phyloP scores from a whole-genome alignment of 176 grass and related monocot species.

The Areca catechu region DNA sequence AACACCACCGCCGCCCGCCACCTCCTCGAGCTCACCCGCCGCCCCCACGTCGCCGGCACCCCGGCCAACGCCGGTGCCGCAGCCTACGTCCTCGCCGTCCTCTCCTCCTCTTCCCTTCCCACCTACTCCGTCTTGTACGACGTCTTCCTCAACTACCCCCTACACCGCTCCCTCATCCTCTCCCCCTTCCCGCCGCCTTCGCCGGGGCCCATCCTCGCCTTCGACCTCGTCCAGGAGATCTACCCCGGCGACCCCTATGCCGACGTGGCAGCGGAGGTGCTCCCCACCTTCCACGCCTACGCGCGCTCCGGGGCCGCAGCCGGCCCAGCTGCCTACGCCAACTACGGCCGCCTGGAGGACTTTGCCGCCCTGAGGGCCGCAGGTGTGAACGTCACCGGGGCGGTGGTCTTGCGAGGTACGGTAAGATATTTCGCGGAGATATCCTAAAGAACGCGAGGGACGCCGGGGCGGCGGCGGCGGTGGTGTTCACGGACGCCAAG shows the following conservation, averaged over 20 bases:
- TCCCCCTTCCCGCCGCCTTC: slow-evolving; percentile 5
- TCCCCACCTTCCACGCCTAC: slow-evolving; percentile 86
- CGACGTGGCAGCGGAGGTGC: slow-evolving; percentile 22
- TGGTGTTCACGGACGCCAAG: slow-evolving; percentile 75
- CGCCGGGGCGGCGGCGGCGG: slow-evolving; percentile 55
- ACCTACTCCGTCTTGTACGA: slow-evolving; percentile 45
- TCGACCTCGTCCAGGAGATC: slow-evolving; percentile 53
- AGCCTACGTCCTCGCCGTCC: slow-evolving; percentile 23
- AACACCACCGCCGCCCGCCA: slow-evolving; percentile 74
- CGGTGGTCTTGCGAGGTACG: slow-evolving; percentile 63
- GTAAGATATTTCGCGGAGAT: slow-evolving; percentile 74
- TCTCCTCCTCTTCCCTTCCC: slow-evolving; percentile 43
- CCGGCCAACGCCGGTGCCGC: slow-evolving; percentile 34
- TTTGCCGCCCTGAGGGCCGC: slow-evolving; percentile 40
- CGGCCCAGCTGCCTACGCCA: slow-evolving; percentile 62
- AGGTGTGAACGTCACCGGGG: slow-evolving; percentile 59
- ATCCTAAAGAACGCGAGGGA: slow-evolving; percentile 54
- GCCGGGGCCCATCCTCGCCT: slow-evolving; percentile 2
- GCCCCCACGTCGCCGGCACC: slow-evolving; percentile 63
- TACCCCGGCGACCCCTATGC: slow-evolving; percentile 48
- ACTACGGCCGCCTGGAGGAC: slow-evolving; percentile 80
- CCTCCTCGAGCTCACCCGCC: slow-evolving; percentile 54
- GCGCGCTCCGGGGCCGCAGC: slow-evolving; percentile 49
- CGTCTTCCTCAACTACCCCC: slow-evolving; percentile 69
- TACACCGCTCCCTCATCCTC: slow-evolving; percentile 53